Percentiles rank a stretch among this genome's conserved stretches.
These are phyloP conservation scores for Moricandia arvensis DNA, from an alignment of 345 rosid genomes.

Conservation along the genomic window DNA sequence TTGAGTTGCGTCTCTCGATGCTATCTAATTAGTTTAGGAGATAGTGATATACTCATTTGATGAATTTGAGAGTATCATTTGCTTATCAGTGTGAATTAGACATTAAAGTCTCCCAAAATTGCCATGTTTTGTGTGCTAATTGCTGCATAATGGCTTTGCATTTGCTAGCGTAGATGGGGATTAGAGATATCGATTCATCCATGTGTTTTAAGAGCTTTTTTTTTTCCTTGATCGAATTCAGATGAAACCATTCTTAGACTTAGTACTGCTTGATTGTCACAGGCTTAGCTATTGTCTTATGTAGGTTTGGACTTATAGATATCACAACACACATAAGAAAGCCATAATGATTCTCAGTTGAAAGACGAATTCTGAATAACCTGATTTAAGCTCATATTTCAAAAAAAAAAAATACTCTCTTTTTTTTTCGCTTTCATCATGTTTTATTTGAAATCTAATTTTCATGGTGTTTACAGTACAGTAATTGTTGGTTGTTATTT, in stretches of 20 bases:
- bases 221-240: too few relatives aligned
- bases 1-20: neutral
- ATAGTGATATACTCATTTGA: neutral
- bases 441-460: neutral
- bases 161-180: neutral
- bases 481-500: slow-evolving; percentile 1
- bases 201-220: slow-evolving; percentile 9
- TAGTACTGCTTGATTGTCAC: too few relatives aligned
- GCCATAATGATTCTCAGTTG: too few relatives aligned
- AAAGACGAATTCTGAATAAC: neutral
- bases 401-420: too few relatives aligned
- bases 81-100: slow-evolving; percentile 1
- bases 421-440: neutral
- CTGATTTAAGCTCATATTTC: neutral
- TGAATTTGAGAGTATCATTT: slow-evolving; percentile 2
- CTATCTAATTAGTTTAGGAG: neutral
- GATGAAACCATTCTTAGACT: too few relatives aligned
- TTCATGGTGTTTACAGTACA: neutral
- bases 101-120: neutral
- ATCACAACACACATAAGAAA: too few relatives aligned
- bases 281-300: neutral
- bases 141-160: neutral
- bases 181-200: neutral
- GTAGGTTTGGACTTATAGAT: neutral
- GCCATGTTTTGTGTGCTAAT: neutral